Percentiles rank a stretch among this genome's conserved stretches.
These are phyloP conservation scores for Tetrahymena malaccensis DNA, from an alignment of 73 alveolate genomes.

Conservation along the genomic window DNA sequence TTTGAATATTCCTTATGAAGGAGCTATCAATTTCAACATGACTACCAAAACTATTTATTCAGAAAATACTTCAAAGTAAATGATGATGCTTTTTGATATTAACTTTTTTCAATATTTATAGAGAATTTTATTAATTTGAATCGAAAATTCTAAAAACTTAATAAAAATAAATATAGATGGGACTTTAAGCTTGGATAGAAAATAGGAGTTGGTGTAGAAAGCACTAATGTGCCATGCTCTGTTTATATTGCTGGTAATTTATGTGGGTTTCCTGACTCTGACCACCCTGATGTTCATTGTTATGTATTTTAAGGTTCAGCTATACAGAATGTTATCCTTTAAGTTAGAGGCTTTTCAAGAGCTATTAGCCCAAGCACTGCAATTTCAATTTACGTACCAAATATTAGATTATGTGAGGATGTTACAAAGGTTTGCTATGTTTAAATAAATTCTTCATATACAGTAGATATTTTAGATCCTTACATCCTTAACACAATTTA, in stretches of 20 bases:
- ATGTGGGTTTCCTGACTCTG: not conserved
- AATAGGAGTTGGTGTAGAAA: conserved; percentile 10
- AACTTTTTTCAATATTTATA: too few species aligned
- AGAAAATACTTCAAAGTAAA: conserved; percentile 6
- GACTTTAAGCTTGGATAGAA: conserved; percentile 13
- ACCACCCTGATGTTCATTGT: conserved; percentile 20
- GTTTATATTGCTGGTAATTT: not conserved
- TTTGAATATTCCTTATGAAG: conserved; percentile 22
- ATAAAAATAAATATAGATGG: too few species aligned
- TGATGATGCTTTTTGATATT: too few species aligned
- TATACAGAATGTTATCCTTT: not conserved
- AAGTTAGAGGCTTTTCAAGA: conserved; percentile 19
- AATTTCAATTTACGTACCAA: conserved; percentile 7
- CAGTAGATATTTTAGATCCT: conserved; percentile 25
- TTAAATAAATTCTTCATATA: conserved; percentile 8
- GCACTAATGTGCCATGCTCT: conserved; percentile 6
- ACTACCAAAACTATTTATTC: conserved; percentile 20
- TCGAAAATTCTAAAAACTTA: not conserved
- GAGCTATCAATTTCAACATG: conserved; percentile 36
- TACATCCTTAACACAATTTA: not conserved
- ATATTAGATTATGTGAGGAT: conserved; percentile 16
- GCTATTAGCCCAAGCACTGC: not conserved
- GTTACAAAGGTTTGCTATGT: conserved; percentile 4
- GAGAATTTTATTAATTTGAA: too few species aligned
- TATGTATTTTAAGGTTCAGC: conserved; percentile 17